Evolutionary conservation across 2,329 filamentous ascomycete genomes (phyloP), one percentile per base, ranked within the genome.

Genomic region (Colletotrichum sp.): DNA sequence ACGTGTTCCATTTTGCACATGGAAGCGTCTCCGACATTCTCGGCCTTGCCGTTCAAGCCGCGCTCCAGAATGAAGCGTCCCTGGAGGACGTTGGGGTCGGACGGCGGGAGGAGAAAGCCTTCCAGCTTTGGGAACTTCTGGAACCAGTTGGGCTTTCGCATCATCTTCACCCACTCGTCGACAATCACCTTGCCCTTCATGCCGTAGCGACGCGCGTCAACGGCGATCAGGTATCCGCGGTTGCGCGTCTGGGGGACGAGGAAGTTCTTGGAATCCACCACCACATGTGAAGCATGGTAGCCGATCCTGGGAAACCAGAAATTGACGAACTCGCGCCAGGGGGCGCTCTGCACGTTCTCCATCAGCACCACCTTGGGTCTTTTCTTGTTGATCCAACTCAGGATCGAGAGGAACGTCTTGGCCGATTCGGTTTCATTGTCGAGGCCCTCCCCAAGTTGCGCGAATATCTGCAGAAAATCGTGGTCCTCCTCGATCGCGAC

Each of bases 201-300:
- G 6, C 78, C 83, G 28, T 85, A 85, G 2, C 81, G 77, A 34
- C 85, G 66, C 15, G 82, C 83, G 72, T 90, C 86, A n/a, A 93
- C 80, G 16, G 89, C 90, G 34, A 93, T 80, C 77, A 93, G 86
- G 79, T 94, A 94, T 2, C 89, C 90, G 39, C 93, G 87, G 55
- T 86, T 83, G 3, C 93, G 87, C 0, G 93, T 95, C 70, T 96
- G 95, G 0, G 95, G 95, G 1, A 96, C 84, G 75, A 95, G 95
- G 79, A 89, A 95, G 5, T 93, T 84, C 80, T 95, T 95, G 0
- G 92, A 93, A 79, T 96, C 93, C 0, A 94, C 84, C 6, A 84
- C 85, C 0, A 87, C 78, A 64, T 86, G 88, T 0, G 81, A 80
- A 1, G 89, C 89, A 3, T 87, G 81, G 79, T 96, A 96, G 3